phyloP scores from a whole-genome alignment of 2,329 filamentous ascomycete species.

The Beauveria bassiana region DNA sequence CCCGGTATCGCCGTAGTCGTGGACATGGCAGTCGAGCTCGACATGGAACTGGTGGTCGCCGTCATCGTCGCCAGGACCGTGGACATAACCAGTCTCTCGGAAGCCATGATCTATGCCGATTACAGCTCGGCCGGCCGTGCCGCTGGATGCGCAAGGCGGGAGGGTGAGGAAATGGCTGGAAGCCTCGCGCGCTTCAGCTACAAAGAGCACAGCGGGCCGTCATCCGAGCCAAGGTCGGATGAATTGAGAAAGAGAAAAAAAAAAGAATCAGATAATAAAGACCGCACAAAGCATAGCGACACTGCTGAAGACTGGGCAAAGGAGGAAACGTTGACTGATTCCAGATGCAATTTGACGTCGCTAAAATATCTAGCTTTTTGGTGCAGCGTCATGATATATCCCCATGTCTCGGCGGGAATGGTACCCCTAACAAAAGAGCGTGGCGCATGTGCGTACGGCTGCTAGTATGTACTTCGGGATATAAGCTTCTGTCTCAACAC shows the following conservation, averaged over 20 bases:
- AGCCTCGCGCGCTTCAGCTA: not conserved
- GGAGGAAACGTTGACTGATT: not conserved
- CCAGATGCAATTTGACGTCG: not conserved
- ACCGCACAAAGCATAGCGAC: not conserved
- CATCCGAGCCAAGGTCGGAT: not conserved
- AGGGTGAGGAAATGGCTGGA: not conserved
- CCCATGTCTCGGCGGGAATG: not conserved
- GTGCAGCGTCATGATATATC: not conserved
- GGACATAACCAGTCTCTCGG: not conserved
- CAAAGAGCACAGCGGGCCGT: not conserved
- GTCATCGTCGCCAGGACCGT: not conserved
- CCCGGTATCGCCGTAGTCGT: slow-evolving; percentile 10
- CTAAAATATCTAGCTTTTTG: not conserved
- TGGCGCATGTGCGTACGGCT: not conserved
- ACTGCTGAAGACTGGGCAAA: too few relatives aligned
- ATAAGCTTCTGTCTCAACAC: not conserved
- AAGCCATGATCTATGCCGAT: not conserved
- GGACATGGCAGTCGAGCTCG: not conserved
- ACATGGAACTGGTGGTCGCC: not conserved
- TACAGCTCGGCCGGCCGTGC: not conserved
- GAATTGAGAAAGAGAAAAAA: not conserved
- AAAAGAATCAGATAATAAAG: not conserved
- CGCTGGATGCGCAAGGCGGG: not conserved
- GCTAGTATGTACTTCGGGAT: not conserved
- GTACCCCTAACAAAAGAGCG: not conserved